Percentiles rank a stretch among this genome's conserved stretches.
These are phyloP conservation scores for Mucor piriformis DNA, from an alignment of 371 early-diverging fungal genomes.

Conservation along the genomic window DNA sequence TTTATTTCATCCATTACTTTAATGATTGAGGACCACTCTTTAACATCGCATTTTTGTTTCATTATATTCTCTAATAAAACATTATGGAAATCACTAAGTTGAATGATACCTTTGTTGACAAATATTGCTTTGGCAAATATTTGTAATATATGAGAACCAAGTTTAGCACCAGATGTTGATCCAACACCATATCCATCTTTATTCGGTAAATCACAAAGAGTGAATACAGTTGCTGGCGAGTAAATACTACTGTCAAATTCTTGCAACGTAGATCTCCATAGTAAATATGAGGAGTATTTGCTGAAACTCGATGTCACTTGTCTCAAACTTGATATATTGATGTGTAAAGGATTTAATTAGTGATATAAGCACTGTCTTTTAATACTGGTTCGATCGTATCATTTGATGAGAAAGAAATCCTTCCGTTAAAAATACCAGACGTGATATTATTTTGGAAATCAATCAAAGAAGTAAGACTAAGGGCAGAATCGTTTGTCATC, in stretches of 20 bases:
- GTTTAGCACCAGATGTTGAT: slow-evolving; percentile 10
- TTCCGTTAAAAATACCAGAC: slow-evolving; percentile 24
- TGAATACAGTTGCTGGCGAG: slow-evolving; percentile 15
- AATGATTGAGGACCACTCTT: slow-evolving; percentile 14
- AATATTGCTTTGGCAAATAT: slow-evolving; percentile 17
- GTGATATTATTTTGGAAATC: slow-evolving; percentile 23
- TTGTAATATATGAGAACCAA: slow-evolving; percentile 11
- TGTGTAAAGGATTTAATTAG: slow-evolving; percentile 23
- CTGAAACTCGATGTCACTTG: slow-evolving; percentile 19
- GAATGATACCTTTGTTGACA: slow-evolving; percentile 16
- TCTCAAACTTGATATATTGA: slow-evolving; percentile 24
- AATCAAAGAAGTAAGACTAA: slow-evolving; percentile 23
- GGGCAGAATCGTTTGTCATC: too few relatives aligned
- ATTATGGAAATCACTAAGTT: slow-evolving; percentile 13
- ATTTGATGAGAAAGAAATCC: slow-evolving; percentile 25
- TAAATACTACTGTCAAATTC: slow-evolving; percentile 17
- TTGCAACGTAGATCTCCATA: slow-evolving; percentile 24
- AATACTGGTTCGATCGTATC: slow-evolving; percentile 17
- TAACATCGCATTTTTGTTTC: slow-evolving; percentile 17
- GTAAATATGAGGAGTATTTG: slow-evolving; percentile 21
- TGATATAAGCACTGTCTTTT: slow-evolving; percentile 15
- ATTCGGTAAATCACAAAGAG: slow-evolving; percentile 17
- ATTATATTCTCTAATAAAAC: slow-evolving; percentile 18
- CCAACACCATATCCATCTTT: slow-evolving; percentile 14
- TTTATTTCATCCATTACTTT: slow-evolving; percentile 16